phyloP scores from a whole-genome alignment of 1,139 yeast species.

The Zygosaccharomyces sapae region DNA sequence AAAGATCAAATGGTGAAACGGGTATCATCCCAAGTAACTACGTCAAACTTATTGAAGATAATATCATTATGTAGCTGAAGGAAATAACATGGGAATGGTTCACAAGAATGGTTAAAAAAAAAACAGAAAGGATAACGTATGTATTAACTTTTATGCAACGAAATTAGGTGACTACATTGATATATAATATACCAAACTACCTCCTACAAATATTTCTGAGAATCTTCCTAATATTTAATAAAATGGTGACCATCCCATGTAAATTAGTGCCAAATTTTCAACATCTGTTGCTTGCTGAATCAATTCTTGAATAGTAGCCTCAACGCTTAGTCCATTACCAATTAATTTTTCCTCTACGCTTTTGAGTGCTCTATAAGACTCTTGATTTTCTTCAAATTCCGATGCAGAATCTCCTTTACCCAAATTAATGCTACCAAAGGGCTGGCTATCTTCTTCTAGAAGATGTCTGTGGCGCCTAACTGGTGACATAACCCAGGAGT shows the following conservation, averaged over 20 bases:
- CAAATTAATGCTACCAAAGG: slow-evolving; percentile 8
- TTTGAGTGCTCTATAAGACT: slow-evolving; percentile 67
- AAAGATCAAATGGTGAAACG: slow-evolving; percentile 81
- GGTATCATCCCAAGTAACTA: slow-evolving; percentile 97
- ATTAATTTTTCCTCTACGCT: slow-evolving; percentile 66
- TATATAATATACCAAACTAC: neutral
- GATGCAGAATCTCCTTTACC: slow-evolving; percentile 4
- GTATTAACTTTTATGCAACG: neutral
- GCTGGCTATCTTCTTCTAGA: slow-evolving; percentile 26
- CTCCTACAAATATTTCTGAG: neutral
- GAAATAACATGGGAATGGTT: neutral
- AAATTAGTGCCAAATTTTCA: slow-evolving; percentile 67
- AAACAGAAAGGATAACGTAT: neutral
- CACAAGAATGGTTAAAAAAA: neutral
- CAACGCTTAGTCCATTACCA: slow-evolving; percentile 68
- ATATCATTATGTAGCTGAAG: slow-evolving; percentile 6
- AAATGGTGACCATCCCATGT: slow-evolving; percentile 71
- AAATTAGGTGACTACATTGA: neutral
- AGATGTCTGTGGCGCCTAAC: slow-evolving; percentile 47
- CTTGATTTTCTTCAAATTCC: slow-evolving; percentile 45
- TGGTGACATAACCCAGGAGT: slow-evolving; percentile 84
- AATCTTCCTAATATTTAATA: slow-evolving; percentile 26
- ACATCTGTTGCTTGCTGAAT: slow-evolving; percentile 71
- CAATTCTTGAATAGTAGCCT: slow-evolving; percentile 78
- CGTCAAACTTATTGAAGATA: slow-evolving; percentile 57